These are phyloP conservation scores for Cronartium quercuum DNA, from an alignment of 1,284 basidiomycete genomes.

Conservation along the genomic window DNA sequence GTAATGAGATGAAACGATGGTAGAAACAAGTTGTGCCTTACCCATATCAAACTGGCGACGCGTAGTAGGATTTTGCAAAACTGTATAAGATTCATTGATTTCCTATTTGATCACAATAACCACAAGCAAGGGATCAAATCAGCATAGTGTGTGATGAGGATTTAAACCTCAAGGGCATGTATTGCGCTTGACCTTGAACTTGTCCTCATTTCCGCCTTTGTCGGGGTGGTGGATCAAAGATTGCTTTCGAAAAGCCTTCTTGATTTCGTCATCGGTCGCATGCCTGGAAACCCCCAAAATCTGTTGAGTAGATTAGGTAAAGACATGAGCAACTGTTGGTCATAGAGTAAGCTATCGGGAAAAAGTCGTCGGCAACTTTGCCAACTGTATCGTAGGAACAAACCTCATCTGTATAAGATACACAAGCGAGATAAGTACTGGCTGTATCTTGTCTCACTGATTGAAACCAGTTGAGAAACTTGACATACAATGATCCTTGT, in stretches of 20 bases:
- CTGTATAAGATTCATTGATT: slow-evolving; percentile 26
- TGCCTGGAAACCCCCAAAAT: slow-evolving; percentile 46
- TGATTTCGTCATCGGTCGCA: slow-evolving; percentile 47
- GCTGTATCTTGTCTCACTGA: not conserved
- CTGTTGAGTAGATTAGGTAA: too few relatives aligned
- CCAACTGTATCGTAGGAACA: too few relatives aligned
- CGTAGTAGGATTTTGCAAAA: slow-evolving; percentile 8
- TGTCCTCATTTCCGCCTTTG: slow-evolving; percentile 48
- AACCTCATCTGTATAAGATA: slow-evolving; percentile 18
- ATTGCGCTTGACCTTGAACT: slow-evolving; percentile 16
- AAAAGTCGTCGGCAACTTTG: too few relatives aligned
- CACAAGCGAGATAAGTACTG: not conserved
- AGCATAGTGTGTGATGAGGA: not conserved
- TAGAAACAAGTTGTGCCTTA: not conserved
- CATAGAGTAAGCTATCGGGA: too few relatives aligned
- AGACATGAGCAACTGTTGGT: too few relatives aligned
- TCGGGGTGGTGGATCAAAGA: slow-evolving; percentile 49
- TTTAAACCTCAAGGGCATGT: not conserved
- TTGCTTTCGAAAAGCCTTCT: slow-evolving; percentile 47
- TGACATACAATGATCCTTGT: slow-evolving; percentile 23
- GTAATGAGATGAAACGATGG: not conserved
- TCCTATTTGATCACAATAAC: not conserved
- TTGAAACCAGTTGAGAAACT: not conserved
- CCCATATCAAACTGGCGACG: slow-evolving; percentile 9
- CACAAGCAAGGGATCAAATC: not conserved